Percentiles rank a stretch among this genome's conserved stretches.
Conservation (phyloP, 352 stramenopile species). For the Phytophthora macrochlamydospora region DNA sequence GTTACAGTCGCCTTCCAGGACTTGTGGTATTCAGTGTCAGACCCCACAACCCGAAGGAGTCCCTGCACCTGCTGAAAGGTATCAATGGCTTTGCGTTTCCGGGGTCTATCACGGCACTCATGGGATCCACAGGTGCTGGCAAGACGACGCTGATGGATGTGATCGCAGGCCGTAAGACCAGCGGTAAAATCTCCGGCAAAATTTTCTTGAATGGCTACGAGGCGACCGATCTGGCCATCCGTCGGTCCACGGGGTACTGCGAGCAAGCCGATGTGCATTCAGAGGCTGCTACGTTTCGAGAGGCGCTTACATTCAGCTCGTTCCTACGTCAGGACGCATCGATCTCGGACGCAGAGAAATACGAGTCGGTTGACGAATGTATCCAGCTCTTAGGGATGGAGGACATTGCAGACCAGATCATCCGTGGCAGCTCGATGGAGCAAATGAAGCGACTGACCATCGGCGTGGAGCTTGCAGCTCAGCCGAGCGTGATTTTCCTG, state of each 20-base stretch:
- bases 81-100: slow-evolving; percentile 26
- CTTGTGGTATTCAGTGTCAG: slow-evolving; percentile 55
- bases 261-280: slow-evolving; percentile 13
- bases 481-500: slow-evolving; percentile 53
- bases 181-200: neutral
- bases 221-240: slow-evolving; percentile 20
- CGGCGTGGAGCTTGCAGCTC: slow-evolving; percentile 43
- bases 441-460: slow-evolving; percentile 27
- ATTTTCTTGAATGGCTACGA: slow-evolving; percentile 24
- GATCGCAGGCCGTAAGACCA: slow-evolving; percentile 14
- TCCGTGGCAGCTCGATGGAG: slow-evolving; percentile 43
- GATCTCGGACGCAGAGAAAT: slow-evolving; percentile 32
- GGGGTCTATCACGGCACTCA: slow-evolving; percentile 33
- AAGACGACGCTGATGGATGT: slow-evolving; percentile 31
- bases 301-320: slow-evolving; percentile 43
- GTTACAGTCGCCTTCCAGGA: slow-evolving; percentile 43
- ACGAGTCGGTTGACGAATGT: slow-evolving; percentile 46
- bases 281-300: neutral
- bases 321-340: slow-evolving; percentile 58
- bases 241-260: slow-evolving; percentile 26
- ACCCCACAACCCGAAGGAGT: slow-evolving; percentile 40
- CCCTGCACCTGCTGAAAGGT: slow-evolving; percentile 38
- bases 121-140: slow-evolving; percentile 67
- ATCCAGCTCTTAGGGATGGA: slow-evolving; percentile 79
- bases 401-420: slow-evolving; percentile 51